Percentiles rank a stretch among this genome's conserved stretches.
phyloP scores from a whole-genome alignment of 129 eudicot genomes.

The Escallonia rubra region DNA sequence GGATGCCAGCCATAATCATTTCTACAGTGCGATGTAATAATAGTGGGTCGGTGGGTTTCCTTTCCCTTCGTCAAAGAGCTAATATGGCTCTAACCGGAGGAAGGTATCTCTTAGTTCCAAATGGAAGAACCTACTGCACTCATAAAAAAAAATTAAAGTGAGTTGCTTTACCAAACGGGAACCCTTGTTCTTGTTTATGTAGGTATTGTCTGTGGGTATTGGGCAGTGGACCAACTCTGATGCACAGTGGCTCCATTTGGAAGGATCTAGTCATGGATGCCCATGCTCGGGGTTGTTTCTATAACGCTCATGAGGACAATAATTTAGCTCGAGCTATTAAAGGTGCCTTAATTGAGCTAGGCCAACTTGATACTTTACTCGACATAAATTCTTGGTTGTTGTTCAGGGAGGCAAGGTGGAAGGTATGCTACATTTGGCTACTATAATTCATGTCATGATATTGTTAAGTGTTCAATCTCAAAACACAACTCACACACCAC shows the following conservation, averaged over 20 bases:
- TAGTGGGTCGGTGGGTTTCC: too few species aligned
- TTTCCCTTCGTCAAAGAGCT: too few species aligned
- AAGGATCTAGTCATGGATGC: conserved; percentile 51
- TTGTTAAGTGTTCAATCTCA: too few species aligned
- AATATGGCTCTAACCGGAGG: too few species aligned
- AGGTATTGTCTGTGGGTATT: conserved; percentile 78
- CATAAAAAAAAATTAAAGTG: too few species aligned
- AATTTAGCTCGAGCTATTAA: conserved; percentile 31
- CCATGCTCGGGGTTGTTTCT: conserved; percentile 45
- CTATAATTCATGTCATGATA: too few species aligned
- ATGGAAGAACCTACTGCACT: too few species aligned
- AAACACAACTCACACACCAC: too few species aligned
- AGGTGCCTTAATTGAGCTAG: conserved; percentile 27
- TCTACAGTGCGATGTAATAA: too few species aligned
- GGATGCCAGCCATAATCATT: too few species aligned
- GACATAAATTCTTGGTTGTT: conserved; percentile 27
- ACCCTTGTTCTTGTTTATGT: not conserved
- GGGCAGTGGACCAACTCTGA: conserved; percentile 58
- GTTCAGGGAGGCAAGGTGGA: conserved; percentile 37
- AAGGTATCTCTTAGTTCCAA: too few species aligned
- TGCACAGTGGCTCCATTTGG: conserved; percentile 65
- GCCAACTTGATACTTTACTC: conserved; percentile 29
- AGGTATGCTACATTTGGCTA: conserved; percentile 35
- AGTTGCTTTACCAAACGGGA: too few species aligned
- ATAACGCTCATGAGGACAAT: conserved; percentile 47